Conservation (phyloP, 148 eudicot species). For the Camellia japonica region DNA sequence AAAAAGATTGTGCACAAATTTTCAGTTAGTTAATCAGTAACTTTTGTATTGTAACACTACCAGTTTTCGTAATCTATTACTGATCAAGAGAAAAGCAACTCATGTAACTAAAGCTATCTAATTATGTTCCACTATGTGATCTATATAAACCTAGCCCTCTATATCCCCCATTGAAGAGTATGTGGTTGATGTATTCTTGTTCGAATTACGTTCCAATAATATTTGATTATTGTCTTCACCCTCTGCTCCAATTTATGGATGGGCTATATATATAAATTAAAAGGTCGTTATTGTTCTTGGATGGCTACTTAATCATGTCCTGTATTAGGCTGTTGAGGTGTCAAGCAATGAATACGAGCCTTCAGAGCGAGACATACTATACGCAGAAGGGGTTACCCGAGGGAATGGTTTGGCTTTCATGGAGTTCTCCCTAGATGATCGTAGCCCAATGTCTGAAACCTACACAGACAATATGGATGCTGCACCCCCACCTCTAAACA, state of each 20-base stretch:
- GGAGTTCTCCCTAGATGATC: constrained; percentile 92
- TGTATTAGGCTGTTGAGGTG: constrained; percentile 85
- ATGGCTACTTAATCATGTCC: constrained; percentile 12
- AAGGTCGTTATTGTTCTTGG: not conserved
- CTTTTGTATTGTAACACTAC: too few relatives aligned
- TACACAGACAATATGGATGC: constrained; percentile 79
- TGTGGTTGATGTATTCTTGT: not conserved
- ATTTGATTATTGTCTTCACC: not conserved
- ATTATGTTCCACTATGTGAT: too few relatives aligned
- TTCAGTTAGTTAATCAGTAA: not conserved
- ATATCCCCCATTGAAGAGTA: not conserved
- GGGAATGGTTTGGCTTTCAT: constrained; percentile 96
- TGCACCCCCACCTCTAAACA: constrained; percentile 63
- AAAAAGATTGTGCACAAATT: not conserved
- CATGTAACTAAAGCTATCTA: too few relatives aligned
- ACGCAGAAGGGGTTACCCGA: constrained; percentile 95
- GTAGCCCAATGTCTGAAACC: constrained; percentile 89
- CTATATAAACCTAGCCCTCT: too few relatives aligned
- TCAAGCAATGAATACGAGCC: constrained; percentile 98
- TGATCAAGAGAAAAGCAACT: too few relatives aligned
- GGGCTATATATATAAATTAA: not conserved
- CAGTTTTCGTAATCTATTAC: too few relatives aligned
- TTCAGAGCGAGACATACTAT: constrained; percentile 85
- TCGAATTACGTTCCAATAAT: too few relatives aligned
- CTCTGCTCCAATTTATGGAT: not conserved